A percentile compares a stretch with the other conserved stretches of the same genome.
phyloP scores from a whole-genome alignment of 495 filamentous ascomycete species.

The Elaphomyces granulatus region DNA sequence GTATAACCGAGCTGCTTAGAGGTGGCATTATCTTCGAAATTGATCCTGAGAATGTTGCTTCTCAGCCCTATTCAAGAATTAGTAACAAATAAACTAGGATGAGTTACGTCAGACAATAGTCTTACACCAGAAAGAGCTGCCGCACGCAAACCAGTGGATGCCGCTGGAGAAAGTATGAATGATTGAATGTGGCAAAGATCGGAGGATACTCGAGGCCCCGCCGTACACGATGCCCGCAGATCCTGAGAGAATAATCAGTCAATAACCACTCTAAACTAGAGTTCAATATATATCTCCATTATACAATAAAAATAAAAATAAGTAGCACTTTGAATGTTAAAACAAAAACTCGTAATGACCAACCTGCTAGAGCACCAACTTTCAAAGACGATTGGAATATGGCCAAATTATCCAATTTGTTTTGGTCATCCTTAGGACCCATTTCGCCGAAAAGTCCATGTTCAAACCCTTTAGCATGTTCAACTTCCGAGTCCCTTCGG shows the following conservation, averaged over 20 bases:
- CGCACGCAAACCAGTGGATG: conserved; percentile 66
- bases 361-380: conserved; percentile 38
- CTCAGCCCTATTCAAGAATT: conserved; percentile 21
- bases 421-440: conserved; percentile 12
- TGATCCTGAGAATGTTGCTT: conserved; percentile 26
- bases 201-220: conserved; percentile 49
- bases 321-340: conserved; percentile 1
- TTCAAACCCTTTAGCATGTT: too few species aligned
- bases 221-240: conserved; percentile 57
- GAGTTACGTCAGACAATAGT: too few species aligned
- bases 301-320: too few species aligned
- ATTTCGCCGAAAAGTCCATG: conserved; percentile 14
- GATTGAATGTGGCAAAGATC: conserved; percentile 48
- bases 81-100: conserved; percentile 2
- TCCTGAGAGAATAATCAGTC: conserved; percentile 33
- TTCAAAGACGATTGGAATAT: conserved; percentile 31
- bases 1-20: conserved; percentile 42
- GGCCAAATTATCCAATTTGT: conserved; percentile 8
- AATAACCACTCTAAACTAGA: too few species aligned
- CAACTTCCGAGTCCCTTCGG: too few species aligned
- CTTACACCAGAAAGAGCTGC: conserved; percentile 64
- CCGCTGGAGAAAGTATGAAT: conserved; percentile 60
- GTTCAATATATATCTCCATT: too few species aligned
- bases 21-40: conserved; percentile 35
- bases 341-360: conserved; percentile 14